phyloP scores from a whole-genome alignment of 305 asterid genomes.

The Lippia alba region DNA sequence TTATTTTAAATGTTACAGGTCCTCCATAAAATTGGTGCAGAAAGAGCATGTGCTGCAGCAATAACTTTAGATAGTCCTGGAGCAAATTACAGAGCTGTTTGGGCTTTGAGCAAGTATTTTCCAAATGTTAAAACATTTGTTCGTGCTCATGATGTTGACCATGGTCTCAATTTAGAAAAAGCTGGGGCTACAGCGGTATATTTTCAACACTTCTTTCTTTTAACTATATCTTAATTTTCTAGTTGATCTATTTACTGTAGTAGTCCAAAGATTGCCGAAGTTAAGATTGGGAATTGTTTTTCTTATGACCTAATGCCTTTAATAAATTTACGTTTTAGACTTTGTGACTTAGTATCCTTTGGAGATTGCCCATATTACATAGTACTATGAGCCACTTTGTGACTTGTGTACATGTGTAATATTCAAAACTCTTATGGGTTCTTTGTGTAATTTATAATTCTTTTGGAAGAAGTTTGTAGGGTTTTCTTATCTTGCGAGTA shows the following conservation, averaged over 20 bases:
- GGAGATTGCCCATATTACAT: too few species aligned
- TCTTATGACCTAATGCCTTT: not conserved
- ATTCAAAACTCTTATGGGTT: too few species aligned
- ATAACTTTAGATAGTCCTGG: constrained; percentile 82
- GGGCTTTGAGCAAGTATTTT: constrained; percentile 83
- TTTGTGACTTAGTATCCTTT: too few species aligned
- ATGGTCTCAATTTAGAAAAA: constrained; percentile 78
- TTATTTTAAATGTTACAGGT: constrained; percentile 47
- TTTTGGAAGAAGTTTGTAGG: too few species aligned
- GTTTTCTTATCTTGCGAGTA: too few species aligned
- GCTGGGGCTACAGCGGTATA: constrained; percentile 90
- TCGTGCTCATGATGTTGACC: constrained; percentile 87
- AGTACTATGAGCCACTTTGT: too few species aligned
- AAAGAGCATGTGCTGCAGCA: constrained; percentile 87
- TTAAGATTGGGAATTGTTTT: not conserved
- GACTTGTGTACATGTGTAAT: too few species aligned
- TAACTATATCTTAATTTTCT: not conserved
- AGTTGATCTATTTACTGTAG: not conserved
- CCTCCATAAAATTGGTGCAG: constrained; percentile 81
- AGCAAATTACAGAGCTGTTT: constrained; percentile 82
- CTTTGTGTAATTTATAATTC: too few species aligned
- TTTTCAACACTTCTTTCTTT: constrained; percentile 17
- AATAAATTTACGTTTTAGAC: not conserved
- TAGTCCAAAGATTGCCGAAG: not conserved
- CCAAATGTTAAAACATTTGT: constrained; percentile 83